These are phyloP conservation scores for Chlamydomonas sphaeroides DNA, from an alignment of 139 green algal species.

Conservation along the genomic window DNA sequence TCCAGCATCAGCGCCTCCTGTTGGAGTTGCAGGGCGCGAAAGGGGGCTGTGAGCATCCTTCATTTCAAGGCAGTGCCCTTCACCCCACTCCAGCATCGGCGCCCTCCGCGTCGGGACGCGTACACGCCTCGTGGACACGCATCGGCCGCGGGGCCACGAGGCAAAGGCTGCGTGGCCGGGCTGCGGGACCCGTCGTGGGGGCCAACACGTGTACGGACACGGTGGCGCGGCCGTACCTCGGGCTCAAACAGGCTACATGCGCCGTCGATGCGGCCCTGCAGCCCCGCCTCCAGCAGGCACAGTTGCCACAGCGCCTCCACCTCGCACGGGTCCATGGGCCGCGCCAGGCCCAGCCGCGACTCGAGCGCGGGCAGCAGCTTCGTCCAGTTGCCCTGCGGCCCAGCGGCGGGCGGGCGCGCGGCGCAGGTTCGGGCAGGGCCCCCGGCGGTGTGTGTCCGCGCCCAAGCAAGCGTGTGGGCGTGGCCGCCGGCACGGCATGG, in stretches of 20 bases:
- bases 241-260: constrained; percentile 33
- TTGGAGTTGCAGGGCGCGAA: not conserved
- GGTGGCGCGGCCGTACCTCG: constrained; percentile 19
- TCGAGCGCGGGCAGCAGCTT: constrained; percentile 44
- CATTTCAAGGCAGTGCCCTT: too few species aligned
- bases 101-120: too few species aligned
- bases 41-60: too few species aligned
- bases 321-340: constrained; percentile 47
- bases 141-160: not conserved
- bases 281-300: constrained; percentile 57
- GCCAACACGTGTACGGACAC: too few species aligned
- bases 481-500: too few species aligned
- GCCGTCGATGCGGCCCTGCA: not conserved
- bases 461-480: too few species aligned
- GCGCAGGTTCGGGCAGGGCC: too few species aligned
- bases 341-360: constrained; percentile 38
- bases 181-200: not conserved
- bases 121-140: too few species aligned
- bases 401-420: not conserved
- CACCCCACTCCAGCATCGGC: too few species aligned
- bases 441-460: too few species aligned
- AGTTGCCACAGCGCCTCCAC: constrained; percentile 70
- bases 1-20: constrained; percentile 55
- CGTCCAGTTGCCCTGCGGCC: constrained; percentile 42
- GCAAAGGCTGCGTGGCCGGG: not conserved